Conservation (phyloP, 768 basidiomycete genomes). For the Strobilomyces dryophilus region DNA sequence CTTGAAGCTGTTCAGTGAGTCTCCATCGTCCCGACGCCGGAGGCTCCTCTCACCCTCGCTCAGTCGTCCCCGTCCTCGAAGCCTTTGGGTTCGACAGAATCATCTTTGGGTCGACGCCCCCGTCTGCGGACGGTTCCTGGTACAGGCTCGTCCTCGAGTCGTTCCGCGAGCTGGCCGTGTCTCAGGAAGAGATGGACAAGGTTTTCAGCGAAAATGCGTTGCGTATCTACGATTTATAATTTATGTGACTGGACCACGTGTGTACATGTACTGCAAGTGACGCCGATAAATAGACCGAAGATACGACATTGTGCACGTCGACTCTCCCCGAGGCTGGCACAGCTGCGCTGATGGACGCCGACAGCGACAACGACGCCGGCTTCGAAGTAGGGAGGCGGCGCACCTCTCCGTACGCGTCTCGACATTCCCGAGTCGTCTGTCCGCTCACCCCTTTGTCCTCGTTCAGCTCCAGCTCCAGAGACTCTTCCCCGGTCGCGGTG, state of each 20-base stretch:
- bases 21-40: background rate
- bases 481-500: conserved; percentile 49
- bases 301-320: too few relatives aligned
- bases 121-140: conserved; percentile 56
- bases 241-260: too few relatives aligned
- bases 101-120: conserved; percentile 75
- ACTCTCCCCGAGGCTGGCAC: background rate
- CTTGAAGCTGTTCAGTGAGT: conserved; percentile 85
- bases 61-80: conserved; percentile 79
- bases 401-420: conserved; percentile 35
- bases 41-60: background rate
- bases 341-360: conserved; percentile 4
- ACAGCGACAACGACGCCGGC: conserved; percentile 24
- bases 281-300: too few relatives aligned
- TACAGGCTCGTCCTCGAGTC: conserved; percentile 78
- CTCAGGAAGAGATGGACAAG: conserved; percentile 71
- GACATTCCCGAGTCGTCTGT: background rate
- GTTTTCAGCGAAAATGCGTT: conserved; percentile 59
- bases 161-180: conserved; percentile 73
- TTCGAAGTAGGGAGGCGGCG: conserved; percentile 31
- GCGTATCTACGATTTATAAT: conserved; percentile 40
- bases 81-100: conserved; percentile 84
- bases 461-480: conserved; percentile 55
- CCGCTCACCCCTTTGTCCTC: background rate
- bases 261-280: too few relatives aligned